Evolutionary conservation across 2,329 filamentous ascomycete genomes (phyloP).

Genomic region (Didymella keratinophila): DNA sequence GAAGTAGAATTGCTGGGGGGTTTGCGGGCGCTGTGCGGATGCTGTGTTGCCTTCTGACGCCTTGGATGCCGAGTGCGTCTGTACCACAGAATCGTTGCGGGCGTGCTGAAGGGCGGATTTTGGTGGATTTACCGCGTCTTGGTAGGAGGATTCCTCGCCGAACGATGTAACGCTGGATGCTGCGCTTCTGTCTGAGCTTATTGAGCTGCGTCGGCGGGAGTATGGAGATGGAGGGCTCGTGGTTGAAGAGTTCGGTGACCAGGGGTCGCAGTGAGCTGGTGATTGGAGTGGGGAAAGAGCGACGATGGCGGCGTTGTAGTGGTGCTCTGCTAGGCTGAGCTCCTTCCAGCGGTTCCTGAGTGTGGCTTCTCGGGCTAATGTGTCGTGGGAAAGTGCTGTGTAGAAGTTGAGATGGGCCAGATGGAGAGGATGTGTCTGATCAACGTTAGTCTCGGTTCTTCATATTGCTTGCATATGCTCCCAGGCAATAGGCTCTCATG

Average conservation of each 20-base stretch:
- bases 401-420: conserved; percentile 50
- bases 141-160: conserved; percentile 18
- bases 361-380: conserved; percentile 46
- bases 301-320: conserved; percentile 44
- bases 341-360: conserved; percentile 40
- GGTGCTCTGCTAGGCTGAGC: conserved; percentile 46
- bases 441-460: neutral
- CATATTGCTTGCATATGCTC: neutral
- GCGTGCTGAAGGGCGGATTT: neutral
- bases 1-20: conserved; percentile 31
- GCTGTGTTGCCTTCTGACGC: conserved; percentile 8
- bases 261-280: conserved; percentile 2
- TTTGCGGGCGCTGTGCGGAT: conserved; percentile 12
- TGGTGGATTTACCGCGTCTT: conserved; percentile 6
- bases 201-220: conserved; percentile 5
- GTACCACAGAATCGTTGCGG: neutral
- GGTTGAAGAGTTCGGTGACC: conserved; percentile 8
- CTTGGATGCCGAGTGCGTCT: neutral
- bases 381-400: conserved; percentile 49
- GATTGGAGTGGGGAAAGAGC: conserved; percentile 3
- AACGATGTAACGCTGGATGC: conserved; percentile 37
- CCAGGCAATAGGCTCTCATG: neutral
- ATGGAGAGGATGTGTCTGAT: conserved; percentile 47
- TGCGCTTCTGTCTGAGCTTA: conserved; percentile 20
- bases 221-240: conserved; percentile 10